Percentiles rank a stretch among this genome's conserved stretches.
phyloP scores from a whole-genome alignment of 1,284 basidiomycete genomes.

The Vanrija humicola region DNA sequence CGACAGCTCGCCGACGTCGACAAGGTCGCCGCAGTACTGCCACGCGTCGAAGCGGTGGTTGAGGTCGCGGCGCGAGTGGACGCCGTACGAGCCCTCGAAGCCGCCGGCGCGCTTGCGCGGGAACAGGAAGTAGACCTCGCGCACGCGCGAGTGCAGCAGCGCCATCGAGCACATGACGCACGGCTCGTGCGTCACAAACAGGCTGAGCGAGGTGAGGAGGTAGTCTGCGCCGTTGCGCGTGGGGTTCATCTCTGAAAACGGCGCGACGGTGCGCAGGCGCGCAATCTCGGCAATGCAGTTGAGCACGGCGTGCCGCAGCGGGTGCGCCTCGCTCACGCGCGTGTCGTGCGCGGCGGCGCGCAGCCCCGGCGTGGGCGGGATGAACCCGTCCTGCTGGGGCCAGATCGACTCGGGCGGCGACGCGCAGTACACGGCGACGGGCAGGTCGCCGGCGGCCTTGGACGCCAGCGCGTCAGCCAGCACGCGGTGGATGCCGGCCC shows the following conservation, averaged over 20 bases:
- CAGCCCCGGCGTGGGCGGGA: conserved; percentile 48
- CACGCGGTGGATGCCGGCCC: conserved; percentile 60
- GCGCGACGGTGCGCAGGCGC: conserved; percentile 52
- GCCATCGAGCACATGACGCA: conserved; percentile 97
- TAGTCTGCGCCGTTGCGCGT: conserved; percentile 68
- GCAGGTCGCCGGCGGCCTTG: conserved; percentile 59
- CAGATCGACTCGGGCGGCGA: conserved; percentile 55
- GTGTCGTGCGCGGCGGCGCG: conserved; percentile 60
- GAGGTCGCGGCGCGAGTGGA: conserved; percentile 69
- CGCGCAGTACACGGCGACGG: conserved; percentile 71
- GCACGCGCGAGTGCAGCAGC: conserved; percentile 80
- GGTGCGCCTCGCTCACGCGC: conserved; percentile 62
- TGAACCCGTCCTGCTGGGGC: conserved; percentile 52
- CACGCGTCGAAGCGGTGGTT: conserved; percentile 77
- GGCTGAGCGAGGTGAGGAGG: conserved; percentile 71
- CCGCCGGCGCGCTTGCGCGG: conserved; percentile 60
- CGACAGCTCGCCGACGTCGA: conserved; percentile 12
- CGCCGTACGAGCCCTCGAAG: conserved; percentile 53
- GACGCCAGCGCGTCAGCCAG: conserved; percentile 57
- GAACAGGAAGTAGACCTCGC: conserved; percentile 70
- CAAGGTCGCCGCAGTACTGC: conserved; percentile 33
- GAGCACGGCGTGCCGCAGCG: conserved; percentile 75
- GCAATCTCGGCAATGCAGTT: conserved; percentile 64
- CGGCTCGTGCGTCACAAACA: conserved; percentile 89
- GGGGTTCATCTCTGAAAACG: conserved; percentile 38